These are phyloP conservation scores for Coemansia sp. DNA, from an alignment of 192 early-diverging fungal species.

Conservation along the genomic window DNA sequence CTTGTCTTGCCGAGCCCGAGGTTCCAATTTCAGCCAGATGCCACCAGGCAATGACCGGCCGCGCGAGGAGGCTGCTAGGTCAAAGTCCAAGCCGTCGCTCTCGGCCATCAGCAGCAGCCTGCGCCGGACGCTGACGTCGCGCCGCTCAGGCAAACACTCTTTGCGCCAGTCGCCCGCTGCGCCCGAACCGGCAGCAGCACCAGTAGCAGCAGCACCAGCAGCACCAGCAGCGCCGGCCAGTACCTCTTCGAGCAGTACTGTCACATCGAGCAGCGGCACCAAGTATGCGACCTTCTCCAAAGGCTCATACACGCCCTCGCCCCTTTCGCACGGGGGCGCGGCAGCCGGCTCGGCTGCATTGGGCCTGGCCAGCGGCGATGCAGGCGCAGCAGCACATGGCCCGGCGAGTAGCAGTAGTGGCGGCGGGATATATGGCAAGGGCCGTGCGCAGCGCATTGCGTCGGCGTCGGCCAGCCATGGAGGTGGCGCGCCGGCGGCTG, in stretches of 20 bases:
- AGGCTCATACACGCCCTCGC: slow-evolving; percentile 26
- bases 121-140: slow-evolving; percentile 41
- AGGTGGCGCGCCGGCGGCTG: slow-evolving; percentile 4
- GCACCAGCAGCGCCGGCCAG: no score
- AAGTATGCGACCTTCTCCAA: slow-evolving; percentile 1
- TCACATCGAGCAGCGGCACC: neutral
- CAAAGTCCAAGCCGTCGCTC: slow-evolving; percentile 35
- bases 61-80: slow-evolving; percentile 44
- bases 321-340: slow-evolving; percentile 21
- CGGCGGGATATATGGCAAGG: slow-evolving; percentile 29
- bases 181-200: neutral
- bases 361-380: slow-evolving; percentile 4
- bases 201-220: slow-evolving; percentile 1
- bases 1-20: neutral
- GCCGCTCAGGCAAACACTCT: slow-evolving; percentile 19
- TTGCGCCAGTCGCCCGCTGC: neutral
- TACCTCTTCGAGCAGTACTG: neutral
- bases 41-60: slow-evolving; percentile 39
- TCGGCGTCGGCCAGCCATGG: slow-evolving; percentile 33
- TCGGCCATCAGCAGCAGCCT: slow-evolving; percentile 40
- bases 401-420: neutral
- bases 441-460: slow-evolving; percentile 30
- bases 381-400: neutral
- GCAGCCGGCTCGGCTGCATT: slow-evolving; percentile 5
- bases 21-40: slow-evolving; percentile 25